These are phyloP conservation scores for Malus fusca DNA, from an alignment of 306 rosid genomes.

Conservation along the genomic window DNA sequence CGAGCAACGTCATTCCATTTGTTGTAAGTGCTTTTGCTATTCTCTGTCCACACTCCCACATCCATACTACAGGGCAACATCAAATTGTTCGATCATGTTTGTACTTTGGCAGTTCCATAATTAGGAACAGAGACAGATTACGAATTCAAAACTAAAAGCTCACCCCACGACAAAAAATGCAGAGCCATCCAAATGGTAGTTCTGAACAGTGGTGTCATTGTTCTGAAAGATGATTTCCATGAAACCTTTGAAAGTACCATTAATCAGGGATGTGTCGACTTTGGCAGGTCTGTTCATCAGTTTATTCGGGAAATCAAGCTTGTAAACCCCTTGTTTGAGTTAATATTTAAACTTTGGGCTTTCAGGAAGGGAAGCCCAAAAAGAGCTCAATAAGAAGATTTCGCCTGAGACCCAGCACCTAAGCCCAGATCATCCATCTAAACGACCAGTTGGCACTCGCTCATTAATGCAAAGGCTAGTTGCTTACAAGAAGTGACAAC, in stretches of 20 bases:
- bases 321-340: constrained; percentile 15
- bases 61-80: constrained; percentile 62
- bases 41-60: constrained; percentile 78
- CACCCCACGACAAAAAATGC: constrained; percentile 84
- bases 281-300: constrained; percentile 63
- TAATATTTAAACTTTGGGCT: too few species aligned
- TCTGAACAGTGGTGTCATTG: constrained; percentile 69
- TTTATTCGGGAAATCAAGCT: constrained; percentile 73
- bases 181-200: constrained; percentile 81
- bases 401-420: too few species aligned
- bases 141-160: constrained; percentile 27
- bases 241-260: constrained; percentile 67
- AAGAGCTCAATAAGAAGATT: too few species aligned
- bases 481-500: too few species aligned
- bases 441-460: too few species aligned
- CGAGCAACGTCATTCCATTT: constrained; percentile 88
- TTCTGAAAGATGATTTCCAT: constrained; percentile 84
- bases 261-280: constrained; percentile 68
- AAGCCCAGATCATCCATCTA: too few species aligned
- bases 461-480: too few species aligned
- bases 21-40: constrained; percentile 73
- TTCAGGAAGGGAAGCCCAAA: too few species aligned
- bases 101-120: constrained; percentile 3
- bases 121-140: not conserved
- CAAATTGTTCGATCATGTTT: constrained; percentile 6